Evolutionary conservation across 805 yeast genomes (phyloP).

Genomic region (Candida patagonica): DNA sequence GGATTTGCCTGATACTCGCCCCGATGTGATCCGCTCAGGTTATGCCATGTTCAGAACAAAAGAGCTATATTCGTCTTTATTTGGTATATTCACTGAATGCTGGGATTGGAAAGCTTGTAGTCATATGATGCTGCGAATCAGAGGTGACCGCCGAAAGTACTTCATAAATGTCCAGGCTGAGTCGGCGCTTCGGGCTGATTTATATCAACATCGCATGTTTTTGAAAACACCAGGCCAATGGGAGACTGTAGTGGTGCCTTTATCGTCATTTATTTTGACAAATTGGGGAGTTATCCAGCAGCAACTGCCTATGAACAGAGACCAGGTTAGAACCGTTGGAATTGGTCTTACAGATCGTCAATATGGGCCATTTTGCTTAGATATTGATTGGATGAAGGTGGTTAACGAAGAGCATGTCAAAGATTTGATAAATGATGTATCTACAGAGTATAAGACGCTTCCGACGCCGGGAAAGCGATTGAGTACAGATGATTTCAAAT

Average conservation of each 20-base stretch:
- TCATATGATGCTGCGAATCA: conserved; percentile 59
- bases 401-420: conserved; percentile 22
- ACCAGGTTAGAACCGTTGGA: conserved; percentile 63
- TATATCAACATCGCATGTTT: conserved; percentile 75
- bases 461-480: conserved; percentile 20
- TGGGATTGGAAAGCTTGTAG: conserved; percentile 66
- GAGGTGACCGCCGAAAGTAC: conserved; percentile 64
- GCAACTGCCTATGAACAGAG: conserved; percentile 49
- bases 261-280: conserved; percentile 72
- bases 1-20: conserved; percentile 57
- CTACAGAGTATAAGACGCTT: conserved; percentile 1
- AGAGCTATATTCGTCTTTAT: conserved; percentile 30
- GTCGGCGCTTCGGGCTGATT: conserved; percentile 65
- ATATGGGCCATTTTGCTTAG: conserved; percentile 64
- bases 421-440: not conserved
- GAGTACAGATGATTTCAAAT: conserved; percentile 16
- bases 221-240: conserved; percentile 63
- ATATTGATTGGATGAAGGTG: conserved; percentile 65
- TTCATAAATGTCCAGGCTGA: conserved; percentile 76
- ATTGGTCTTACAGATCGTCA: conserved; percentile 69
- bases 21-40: conserved; percentile 55
- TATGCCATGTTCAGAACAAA: conserved; percentile 79
- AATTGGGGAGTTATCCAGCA: conserved; percentile 67
- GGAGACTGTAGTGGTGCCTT: conserved; percentile 75
- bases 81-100: conserved; percentile 33